These are phyloP conservation scores for Bothriochloa decipiens DNA, from an alignment of 176 grass and related monocot species.

Conservation along the genomic window DNA sequence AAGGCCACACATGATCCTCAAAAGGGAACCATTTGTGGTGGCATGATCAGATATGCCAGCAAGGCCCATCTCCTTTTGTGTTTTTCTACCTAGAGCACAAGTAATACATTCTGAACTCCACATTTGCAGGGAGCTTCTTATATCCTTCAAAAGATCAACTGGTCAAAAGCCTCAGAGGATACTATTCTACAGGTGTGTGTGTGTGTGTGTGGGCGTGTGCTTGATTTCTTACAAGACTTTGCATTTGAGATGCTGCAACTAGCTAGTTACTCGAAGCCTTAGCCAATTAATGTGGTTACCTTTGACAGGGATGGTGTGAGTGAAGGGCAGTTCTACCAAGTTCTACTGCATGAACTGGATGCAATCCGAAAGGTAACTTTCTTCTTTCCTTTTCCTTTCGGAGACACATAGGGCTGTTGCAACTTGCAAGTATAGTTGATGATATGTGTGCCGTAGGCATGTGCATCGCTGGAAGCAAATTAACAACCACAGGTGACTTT, in stretches of 20 bases:
- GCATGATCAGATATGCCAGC: conserved; percentile 74
- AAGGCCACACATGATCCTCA: conserved; percentile 77
- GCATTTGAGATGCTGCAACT: background rate
- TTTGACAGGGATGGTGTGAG: conserved; percentile 82
- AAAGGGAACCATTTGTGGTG: conserved; percentile 59
- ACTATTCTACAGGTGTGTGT: conserved; percentile 82
- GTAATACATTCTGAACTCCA: background rate
- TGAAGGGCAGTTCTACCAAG: conserved; percentile 94
- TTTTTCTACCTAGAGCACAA: background rate
- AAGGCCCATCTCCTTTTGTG: background rate
- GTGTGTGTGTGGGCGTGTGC: too few species aligned
- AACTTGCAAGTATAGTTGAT: background rate
- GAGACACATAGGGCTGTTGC: background rate
- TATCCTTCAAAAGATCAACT: conserved; percentile 83
- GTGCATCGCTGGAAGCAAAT: conserved; percentile 78
- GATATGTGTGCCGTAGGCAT: conserved; percentile 56
- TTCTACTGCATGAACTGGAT: conserved; percentile 80
- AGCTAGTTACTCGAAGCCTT: background rate
- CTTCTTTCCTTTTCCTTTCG: background rate
- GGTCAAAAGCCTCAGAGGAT: conserved; percentile 71
- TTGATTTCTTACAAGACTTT: background rate
- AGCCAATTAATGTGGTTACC: background rate
- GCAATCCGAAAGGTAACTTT: conserved; percentile 72
- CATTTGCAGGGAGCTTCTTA: conserved; percentile 81
- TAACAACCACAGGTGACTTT: conserved; percentile 85